Conservation (phyloP, 192 early-diverging fungal species). For the Coemansia sp. region DNA sequence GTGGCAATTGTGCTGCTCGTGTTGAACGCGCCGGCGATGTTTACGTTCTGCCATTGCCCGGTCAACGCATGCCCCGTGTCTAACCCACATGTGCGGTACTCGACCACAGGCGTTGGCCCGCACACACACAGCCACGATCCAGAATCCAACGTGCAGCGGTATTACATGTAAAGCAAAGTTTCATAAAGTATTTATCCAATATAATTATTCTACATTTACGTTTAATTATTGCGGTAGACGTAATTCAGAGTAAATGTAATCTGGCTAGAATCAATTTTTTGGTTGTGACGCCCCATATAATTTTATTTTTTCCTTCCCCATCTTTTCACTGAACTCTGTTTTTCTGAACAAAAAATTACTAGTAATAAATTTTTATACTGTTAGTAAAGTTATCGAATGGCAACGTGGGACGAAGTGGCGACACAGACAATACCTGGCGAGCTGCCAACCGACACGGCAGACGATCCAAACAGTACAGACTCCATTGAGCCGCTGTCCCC, state of each 20-base stretch:
- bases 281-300: too few relatives aligned
- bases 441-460: slow-evolving; percentile 8
- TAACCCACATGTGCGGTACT: slow-evolving; percentile 48
- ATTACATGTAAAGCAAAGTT: slow-evolving; percentile 34
- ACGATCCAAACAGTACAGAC: background rate
- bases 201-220: too few relatives aligned
- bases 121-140: slow-evolving; percentile 25
- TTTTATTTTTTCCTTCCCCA: too few relatives aligned
- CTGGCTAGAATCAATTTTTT: too few relatives aligned
- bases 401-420: background rate
- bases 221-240: too few relatives aligned
- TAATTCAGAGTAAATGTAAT: too few relatives aligned
- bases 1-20: slow-evolving; percentile 45
- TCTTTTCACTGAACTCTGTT: too few relatives aligned
- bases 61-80: slow-evolving; percentile 49
- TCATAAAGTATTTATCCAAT: too few relatives aligned
- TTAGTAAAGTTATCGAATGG: background rate
- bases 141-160: slow-evolving; percentile 29
- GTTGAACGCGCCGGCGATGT: slow-evolving; percentile 47
- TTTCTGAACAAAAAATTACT: too few relatives aligned
- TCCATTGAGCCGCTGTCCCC: background rate
- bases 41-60: slow-evolving; percentile 53
- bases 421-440: slow-evolving; percentile 3
- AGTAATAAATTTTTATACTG: background rate
- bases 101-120: slow-evolving; percentile 6